Evolutionary conservation across 495 filamentous ascomycete species (phyloP).

Genomic region (Neurospora intermedia): DNA sequence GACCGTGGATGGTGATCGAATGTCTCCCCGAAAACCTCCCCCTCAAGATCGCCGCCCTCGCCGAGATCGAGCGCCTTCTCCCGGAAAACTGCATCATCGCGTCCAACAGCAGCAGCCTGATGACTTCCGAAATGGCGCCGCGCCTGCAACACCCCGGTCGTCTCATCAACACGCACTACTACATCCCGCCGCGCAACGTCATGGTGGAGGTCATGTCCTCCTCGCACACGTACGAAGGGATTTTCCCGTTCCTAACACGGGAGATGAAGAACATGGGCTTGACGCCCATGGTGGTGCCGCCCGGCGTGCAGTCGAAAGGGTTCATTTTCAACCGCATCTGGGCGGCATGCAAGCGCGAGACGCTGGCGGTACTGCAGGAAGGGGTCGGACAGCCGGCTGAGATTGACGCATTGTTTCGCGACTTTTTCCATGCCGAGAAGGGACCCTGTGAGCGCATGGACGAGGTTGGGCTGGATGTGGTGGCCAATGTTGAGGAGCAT

Average conservation of each 20-base stretch:
- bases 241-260: conserved; percentile 35
- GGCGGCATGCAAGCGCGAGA: conserved; percentile 48
- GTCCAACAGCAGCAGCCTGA: conserved; percentile 41
- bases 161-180: conserved; percentile 45
- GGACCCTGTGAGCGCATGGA: conserved; percentile 41
- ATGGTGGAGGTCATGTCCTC: conserved; percentile 49
- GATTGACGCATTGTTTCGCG: conserved; percentile 34
- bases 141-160: conserved; percentile 26
- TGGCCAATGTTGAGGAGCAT: conserved; percentile 30
- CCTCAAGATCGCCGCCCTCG: conserved; percentile 41
- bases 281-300: conserved; percentile 27
- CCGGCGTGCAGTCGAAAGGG: conserved; percentile 36
- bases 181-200: conserved; percentile 41
- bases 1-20: conserved; percentile 45
- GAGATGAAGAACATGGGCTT: conserved; percentile 35
- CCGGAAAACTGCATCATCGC: conserved; percentile 40
- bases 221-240: conserved; percentile 31
- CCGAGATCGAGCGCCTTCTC: conserved; percentile 31
- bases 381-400: conserved; percentile 31
- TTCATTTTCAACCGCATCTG: conserved; percentile 52
- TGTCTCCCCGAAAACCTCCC: conserved; percentile 44
- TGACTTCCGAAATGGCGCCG: conserved; percentile 35
- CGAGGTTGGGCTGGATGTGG: conserved; percentile 35
- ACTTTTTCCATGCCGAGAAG: conserved; percentile 35
- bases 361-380: conserved; percentile 39